phyloP scores from a whole-genome alignment of 2,329 filamentous ascomycete species.

The Periconia sp. region DNA sequence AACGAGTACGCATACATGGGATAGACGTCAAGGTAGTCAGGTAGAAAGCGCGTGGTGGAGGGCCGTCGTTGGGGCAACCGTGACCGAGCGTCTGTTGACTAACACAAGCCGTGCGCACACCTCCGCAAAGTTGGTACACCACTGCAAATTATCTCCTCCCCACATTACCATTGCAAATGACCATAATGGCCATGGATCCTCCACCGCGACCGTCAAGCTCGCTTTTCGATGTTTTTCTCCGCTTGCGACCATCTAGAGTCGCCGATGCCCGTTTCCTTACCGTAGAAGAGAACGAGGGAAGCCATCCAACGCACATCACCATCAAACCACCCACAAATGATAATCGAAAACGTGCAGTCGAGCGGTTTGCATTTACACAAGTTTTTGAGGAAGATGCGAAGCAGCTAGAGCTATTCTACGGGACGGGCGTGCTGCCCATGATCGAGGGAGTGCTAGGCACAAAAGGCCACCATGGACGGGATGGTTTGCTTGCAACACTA shows the following conservation, averaged over 20 bases:
- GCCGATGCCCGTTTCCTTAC: slow-evolving; percentile 69
- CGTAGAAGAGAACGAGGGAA: slow-evolving; percentile 64
- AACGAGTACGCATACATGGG: too few relatives aligned
- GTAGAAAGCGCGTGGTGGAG: too few relatives aligned
- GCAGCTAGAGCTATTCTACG: slow-evolving; percentile 86
- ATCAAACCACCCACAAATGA: slow-evolving; percentile 75
- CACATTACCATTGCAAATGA: slow-evolving; percentile 7
- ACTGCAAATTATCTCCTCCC: slow-evolving; percentile 9
- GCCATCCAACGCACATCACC: slow-evolving; percentile 57
- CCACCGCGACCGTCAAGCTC: slow-evolving; percentile 49
- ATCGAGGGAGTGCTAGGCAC: slow-evolving; percentile 81
- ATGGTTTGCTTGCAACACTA: slow-evolving; percentile 88
- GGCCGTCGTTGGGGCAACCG: too few relatives aligned
- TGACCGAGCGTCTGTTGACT: too few relatives aligned
- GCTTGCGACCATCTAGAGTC: slow-evolving; percentile 63
- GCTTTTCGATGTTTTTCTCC: slow-evolving; percentile 91
- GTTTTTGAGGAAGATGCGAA: slow-evolving; percentile 88
- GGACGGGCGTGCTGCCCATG: slow-evolving; percentile 74
- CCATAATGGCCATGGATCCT: slow-evolving; percentile 42
- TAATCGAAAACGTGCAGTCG: slow-evolving; percentile 81
- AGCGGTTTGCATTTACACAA: slow-evolving; percentile 91
- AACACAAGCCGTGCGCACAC: background rate
- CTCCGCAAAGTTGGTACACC: slow-evolving; percentile 15
- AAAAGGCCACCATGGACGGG: slow-evolving; percentile 77
- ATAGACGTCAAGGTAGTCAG: too few relatives aligned